A percentile compares a stretch with the other conserved stretches of the same genome.
Evolutionary conservation across 2,329 filamentous ascomycete genomes (phyloP).

Genomic region (Parafenestella ontariensis): DNA sequence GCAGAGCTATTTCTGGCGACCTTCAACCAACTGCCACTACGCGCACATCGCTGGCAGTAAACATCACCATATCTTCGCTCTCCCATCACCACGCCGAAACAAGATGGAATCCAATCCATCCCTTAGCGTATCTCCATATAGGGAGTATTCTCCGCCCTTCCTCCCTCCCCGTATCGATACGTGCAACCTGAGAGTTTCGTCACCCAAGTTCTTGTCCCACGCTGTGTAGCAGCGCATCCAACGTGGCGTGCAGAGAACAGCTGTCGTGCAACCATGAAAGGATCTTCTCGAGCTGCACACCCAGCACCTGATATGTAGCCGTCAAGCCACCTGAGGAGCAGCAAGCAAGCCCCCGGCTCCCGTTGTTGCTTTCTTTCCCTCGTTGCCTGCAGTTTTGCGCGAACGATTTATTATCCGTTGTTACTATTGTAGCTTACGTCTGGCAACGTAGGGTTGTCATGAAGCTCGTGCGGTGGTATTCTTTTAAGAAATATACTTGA

Average conservation of each 20-base stretch:
- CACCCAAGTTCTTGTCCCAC: slow-evolving; percentile 15
- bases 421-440: not conserved
- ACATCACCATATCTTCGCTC: not conserved
- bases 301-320: slow-evolving; percentile 14
- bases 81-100: not conserved
- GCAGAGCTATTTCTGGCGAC: too few relatives aligned
- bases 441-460: not conserved
- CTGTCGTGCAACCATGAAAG: slow-evolving; percentile 19
- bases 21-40: too few relatives aligned
- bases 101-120: not conserved
- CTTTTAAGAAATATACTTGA: not conserved
- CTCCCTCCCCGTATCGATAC: not conserved
- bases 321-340: slow-evolving; percentile 1
- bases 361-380: not conserved
- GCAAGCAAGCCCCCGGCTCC: too few relatives aligned
- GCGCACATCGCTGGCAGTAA: not conserved
- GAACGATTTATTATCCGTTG: not conserved
- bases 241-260: slow-evolving; percentile 22
- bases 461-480: not conserved
- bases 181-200: not conserved
- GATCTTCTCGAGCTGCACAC: not conserved
- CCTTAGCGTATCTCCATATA: not conserved
- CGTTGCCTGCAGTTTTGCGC: not conserved
- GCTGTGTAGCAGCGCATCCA: slow-evolving; percentile 16
- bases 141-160: not conserved